Evolutionary conservation across 2,329 filamentous ascomycete genomes (phyloP).

Genomic region (Cadophora gregata): DNA sequence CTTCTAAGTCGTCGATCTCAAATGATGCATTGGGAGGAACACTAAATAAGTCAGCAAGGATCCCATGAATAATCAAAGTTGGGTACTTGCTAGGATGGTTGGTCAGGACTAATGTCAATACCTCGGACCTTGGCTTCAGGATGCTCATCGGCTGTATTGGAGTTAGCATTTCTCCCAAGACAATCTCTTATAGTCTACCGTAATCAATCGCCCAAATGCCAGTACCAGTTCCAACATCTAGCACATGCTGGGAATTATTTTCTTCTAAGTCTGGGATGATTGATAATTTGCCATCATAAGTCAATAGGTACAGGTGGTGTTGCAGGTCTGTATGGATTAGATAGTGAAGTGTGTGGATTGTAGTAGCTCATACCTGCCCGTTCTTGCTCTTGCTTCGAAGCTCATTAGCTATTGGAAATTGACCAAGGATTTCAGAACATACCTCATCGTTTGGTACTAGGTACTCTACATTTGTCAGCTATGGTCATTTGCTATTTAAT

Average conservation of each 20-base stretch:
- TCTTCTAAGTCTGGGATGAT: conserved; percentile 22
- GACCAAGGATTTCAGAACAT: background rate
- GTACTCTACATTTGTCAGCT: conserved; percentile 14
- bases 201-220: conserved; percentile 15
- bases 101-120: conserved; percentile 44
- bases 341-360: background rate
- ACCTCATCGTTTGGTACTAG: conserved; percentile 24
- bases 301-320: conserved; percentile 27
- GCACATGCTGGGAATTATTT: conserved; percentile 37
- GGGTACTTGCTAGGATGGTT: conserved; percentile 38
- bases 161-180: background rate
- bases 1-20: conserved; percentile 57
- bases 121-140: conserved; percentile 39
- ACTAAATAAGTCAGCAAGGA: background rate
- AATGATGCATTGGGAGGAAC: conserved; percentile 57
- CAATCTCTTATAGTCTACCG: background rate
- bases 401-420: background rate
- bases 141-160: conserved; percentile 31
- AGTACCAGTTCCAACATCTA: conserved; percentile 49
- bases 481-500: background rate
- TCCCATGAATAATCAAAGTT: background rate
- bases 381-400: background rate
- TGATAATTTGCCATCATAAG: conserved; percentile 25
- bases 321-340: conserved; percentile 19
- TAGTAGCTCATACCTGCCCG: background rate